phyloP scores from a whole-genome alignment of 306 rosid genomes.

The Abrus precatorius region DNA sequence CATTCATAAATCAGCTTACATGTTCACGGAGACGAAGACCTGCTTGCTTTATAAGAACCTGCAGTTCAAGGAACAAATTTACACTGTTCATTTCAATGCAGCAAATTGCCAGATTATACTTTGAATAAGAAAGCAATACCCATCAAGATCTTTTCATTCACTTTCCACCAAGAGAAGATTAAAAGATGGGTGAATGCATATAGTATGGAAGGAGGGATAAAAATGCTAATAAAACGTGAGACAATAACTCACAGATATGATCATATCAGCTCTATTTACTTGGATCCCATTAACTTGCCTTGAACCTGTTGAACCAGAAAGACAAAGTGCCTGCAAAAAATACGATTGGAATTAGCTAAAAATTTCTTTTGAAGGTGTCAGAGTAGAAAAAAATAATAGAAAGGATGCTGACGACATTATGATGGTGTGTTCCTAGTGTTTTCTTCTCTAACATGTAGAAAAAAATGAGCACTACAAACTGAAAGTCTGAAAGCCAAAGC shows the following conservation, averaged over 20 bases:
- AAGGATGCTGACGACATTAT: conserved; percentile 23
- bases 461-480: not conserved
- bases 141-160: conserved; percentile 26
- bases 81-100: conserved; percentile 26
- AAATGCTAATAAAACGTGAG: conserved; percentile 21
- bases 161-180: conserved; percentile 6
- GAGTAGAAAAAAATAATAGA: not conserved
- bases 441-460: conserved; percentile 2
- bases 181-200: not conserved
- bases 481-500: not conserved
- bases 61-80: conserved; percentile 42
- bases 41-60: conserved; percentile 96
- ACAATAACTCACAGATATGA: conserved; percentile 72
- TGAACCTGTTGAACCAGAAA: conserved; percentile 63
- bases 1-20: conserved; percentile 61
- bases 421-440: conserved; percentile 11
- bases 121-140: not conserved
- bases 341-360: conserved; percentile 26
- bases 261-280: conserved; percentile 85
- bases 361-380: conserved; percentile 20
- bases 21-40: conserved; percentile 83
- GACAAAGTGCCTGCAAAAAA: conserved; percentile 77
- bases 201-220: conserved; percentile 3
- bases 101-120: not conserved
- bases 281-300: conserved; percentile 88